phyloP scores from a whole-genome alignment of 345 rosid genomes.

The Angophora floribunda region DNA sequence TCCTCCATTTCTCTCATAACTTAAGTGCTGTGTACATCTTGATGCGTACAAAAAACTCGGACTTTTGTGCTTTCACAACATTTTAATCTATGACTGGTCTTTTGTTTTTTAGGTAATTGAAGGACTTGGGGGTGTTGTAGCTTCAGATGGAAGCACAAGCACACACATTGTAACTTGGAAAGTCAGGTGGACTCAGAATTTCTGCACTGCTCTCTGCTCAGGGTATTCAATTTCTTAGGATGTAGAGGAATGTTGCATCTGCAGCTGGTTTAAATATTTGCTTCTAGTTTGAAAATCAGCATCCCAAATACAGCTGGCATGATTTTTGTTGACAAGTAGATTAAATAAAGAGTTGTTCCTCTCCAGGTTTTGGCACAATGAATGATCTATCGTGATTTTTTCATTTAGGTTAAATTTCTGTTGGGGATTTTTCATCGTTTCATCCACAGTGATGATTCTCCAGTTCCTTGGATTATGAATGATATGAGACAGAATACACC shows the following conservation, averaged over 20 bases:
- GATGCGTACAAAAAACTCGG: not conserved
- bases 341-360: not conserved
- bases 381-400: not conserved
- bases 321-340: not conserved
- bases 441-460: not conserved
- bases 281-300: not conserved
- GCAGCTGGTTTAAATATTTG: not conserved
- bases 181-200: constrained; percentile 62
- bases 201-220: constrained; percentile 74
- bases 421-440: not conserved
- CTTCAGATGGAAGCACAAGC: constrained; percentile 48
- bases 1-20: not conserved
- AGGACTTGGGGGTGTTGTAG: constrained; percentile 55
- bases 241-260: not conserved
- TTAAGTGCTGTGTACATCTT: not conserved
- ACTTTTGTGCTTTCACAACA: not conserved
- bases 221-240: constrained; percentile 40
- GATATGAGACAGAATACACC: not conserved
- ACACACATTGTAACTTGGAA: constrained; percentile 72
- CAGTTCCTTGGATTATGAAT: not conserved
- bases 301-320: not conserved
- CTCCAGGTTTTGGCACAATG: not conserved
- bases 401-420: not conserved
- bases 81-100: not conserved
- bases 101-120: constrained; percentile 42